Evolutionary conservation across 257 asterid species (phyloP).

Genomic region (Solanum stenotomum): DNA sequence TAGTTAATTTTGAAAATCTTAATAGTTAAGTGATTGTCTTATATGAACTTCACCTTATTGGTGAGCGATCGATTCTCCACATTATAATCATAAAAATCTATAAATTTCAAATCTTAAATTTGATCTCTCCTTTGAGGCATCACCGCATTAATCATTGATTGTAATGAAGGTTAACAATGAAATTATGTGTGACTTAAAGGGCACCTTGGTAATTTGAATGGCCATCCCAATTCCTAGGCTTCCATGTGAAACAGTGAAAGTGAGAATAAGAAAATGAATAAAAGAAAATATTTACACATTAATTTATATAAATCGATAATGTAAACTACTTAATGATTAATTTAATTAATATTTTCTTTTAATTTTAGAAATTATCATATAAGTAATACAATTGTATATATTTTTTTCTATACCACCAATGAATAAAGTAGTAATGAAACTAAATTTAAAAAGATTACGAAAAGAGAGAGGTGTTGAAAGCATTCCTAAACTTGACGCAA

Average conservation of each 20-base stretch:
- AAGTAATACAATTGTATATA: neutral
- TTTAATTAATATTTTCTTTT: neutral
- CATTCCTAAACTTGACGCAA: too few relatives aligned
- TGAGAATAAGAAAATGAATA: neutral
- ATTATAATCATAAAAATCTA: too few relatives aligned
- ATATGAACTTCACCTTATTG: neutral
- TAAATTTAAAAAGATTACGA: neutral
- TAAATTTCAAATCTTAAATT: too few relatives aligned
- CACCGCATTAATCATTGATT: neutral
- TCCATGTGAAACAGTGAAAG: neutral
- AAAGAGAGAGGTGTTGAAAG: neutral
- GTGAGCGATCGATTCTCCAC: fast-evolving
- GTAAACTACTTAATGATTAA: neutral
- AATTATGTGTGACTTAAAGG: neutral
- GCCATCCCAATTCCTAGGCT: neutral
- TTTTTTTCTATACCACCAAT: neutral
- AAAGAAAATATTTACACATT: neutral
- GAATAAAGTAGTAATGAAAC: neutral
- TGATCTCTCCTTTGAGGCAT: fast-evolving
- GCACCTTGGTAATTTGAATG: neutral
- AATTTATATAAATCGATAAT: neutral
- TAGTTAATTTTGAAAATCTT: too few relatives aligned
- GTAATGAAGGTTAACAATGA: neutral
- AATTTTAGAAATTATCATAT: neutral
- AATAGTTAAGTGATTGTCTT: fast-evolving